Evolutionary conservation across 2,329 filamentous ascomycete genomes (phyloP).

Genomic region (Aspergillus puulaauensis): DNA sequence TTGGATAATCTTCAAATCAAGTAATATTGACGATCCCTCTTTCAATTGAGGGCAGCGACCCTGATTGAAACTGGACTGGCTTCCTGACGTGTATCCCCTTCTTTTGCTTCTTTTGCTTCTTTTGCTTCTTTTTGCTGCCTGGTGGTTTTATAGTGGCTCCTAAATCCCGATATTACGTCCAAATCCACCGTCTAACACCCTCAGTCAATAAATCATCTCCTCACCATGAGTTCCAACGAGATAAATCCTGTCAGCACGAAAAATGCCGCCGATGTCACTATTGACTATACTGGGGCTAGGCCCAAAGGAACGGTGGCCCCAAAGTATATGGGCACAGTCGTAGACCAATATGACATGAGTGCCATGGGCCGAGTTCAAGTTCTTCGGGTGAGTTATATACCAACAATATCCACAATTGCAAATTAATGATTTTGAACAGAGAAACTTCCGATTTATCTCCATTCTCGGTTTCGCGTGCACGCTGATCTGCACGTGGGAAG

Average conservation of each 20-base stretch:
- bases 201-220: background rate
- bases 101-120: too few species aligned
- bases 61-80: background rate
- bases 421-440: conserved; percentile 18
- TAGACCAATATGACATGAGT: conserved; percentile 40
- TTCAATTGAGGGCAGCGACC: background rate
- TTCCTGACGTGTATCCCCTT: background rate
- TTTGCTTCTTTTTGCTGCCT: background rate
- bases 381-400: conserved; percentile 30
- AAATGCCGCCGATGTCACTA: background rate
- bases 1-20: background rate
- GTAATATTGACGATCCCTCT: background rate
- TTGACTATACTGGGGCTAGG: conserved; percentile 13
- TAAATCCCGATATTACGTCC: background rate
- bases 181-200: background rate
- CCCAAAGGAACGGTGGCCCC: conserved; percentile 31
- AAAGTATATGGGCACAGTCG: conserved; percentile 37
- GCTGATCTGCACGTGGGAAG: conserved; percentile 46
- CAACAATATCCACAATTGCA: background rate
- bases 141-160: background rate
- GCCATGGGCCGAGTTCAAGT: conserved; percentile 40
- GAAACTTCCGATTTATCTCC: conserved; percentile 47
- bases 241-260: background rate
- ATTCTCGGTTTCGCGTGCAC: conserved; percentile 48
- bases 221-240: conserved; percentile 2